Percentiles rank a stretch among this genome's conserved stretches.
Conservation (phyloP, 2,329 filamentous ascomycete genomes). For the Akanthomyces muscarius region DNA sequence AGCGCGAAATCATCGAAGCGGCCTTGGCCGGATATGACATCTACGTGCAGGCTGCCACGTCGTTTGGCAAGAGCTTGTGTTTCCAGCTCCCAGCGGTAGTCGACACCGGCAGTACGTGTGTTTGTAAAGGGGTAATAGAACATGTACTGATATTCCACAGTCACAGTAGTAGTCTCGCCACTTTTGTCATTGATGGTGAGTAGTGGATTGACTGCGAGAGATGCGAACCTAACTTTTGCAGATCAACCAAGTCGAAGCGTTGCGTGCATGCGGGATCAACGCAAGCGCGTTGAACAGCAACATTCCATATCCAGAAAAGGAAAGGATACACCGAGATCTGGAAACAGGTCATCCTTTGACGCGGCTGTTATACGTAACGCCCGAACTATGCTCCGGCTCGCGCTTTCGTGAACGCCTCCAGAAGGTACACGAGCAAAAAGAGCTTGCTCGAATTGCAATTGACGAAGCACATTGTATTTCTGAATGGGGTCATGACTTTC, state of each 20-base stretch:
- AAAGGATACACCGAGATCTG: conserved; percentile 72
- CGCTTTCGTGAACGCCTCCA: conserved; percentile 71
- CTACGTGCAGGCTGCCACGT: conserved; percentile 85
- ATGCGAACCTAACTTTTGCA: conserved; percentile 31
- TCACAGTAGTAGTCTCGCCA: conserved; percentile 87
- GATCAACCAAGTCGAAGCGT: conserved; percentile 87
- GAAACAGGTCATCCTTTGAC: conserved; percentile 81
- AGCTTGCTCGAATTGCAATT: conserved; percentile 83
- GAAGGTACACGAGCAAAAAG: conserved; percentile 71
- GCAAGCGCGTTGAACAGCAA: conserved; percentile 86
- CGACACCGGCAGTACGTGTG: conserved; percentile 70
- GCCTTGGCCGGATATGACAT: conserved; percentile 83
- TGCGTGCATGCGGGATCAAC: conserved; percentile 68
- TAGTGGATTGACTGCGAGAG: neutral
- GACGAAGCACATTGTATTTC: conserved; percentile 97
- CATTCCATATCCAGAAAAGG: conserved; percentile 61
- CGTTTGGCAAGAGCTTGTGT: conserved; percentile 90
- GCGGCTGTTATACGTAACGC: conserved; percentile 86
- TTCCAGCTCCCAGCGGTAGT: conserved; percentile 89
- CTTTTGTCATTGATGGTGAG: conserved; percentile 81
- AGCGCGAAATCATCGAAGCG: conserved; percentile 81
- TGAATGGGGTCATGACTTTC: conserved; percentile 97
- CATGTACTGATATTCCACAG: conserved; percentile 36
- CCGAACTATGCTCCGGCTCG: conserved; percentile 76
- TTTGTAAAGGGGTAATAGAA: neutral